Conservation (phyloP, 805 yeast species). For the Kodamaea neixiangensis region DNA sequence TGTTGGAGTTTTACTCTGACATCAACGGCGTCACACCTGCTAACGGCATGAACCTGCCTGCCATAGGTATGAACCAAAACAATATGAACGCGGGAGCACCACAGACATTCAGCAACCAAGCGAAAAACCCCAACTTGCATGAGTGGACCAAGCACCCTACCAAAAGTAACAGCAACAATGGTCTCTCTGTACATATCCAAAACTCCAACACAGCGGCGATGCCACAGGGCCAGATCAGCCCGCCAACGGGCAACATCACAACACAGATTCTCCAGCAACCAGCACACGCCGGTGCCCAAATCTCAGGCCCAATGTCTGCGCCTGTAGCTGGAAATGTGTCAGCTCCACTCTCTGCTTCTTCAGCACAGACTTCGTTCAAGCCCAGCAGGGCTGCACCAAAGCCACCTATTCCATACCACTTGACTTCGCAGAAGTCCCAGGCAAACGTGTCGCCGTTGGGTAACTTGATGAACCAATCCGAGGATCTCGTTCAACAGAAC, state of each 20-base stretch:
- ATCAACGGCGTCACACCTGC: slow-evolving; percentile 43
- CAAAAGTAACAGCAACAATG: slow-evolving; percentile 3
- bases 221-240: slow-evolving; percentile 2
- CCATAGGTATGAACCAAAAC: slow-evolving; percentile 25
- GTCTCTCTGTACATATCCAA: slow-evolving; percentile 4
- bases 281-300: slow-evolving; percentile 5
- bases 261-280: slow-evolving; percentile 6
- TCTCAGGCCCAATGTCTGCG: slow-evolving; percentile 3
- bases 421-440: slow-evolving; percentile 20
- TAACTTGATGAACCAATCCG: slow-evolving; percentile 30
- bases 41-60: slow-evolving; percentile 29
- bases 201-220: slow-evolving; percentile 1
- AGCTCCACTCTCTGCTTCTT: slow-evolving; percentile 10
- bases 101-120: slow-evolving; percentile 8
- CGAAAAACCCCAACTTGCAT: slow-evolving; percentile 30
- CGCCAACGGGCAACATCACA: slow-evolving; percentile 6
- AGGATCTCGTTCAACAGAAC: slow-evolving; percentile 4
- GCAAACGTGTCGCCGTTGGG: slow-evolving; percentile 33
- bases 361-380: slow-evolving; percentile 22
- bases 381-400: slow-evolving; percentile 46
- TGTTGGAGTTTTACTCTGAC: slow-evolving; percentile 55
- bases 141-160: slow-evolving; percentile 45
- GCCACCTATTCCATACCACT: slow-evolving; percentile 46
- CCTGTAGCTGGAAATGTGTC: slow-evolving; percentile 10
- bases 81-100: slow-evolving; percentile 14